Conservation (phyloP, 2,329 filamentous ascomycete genomes). For the Xylaria sp. region DNA sequence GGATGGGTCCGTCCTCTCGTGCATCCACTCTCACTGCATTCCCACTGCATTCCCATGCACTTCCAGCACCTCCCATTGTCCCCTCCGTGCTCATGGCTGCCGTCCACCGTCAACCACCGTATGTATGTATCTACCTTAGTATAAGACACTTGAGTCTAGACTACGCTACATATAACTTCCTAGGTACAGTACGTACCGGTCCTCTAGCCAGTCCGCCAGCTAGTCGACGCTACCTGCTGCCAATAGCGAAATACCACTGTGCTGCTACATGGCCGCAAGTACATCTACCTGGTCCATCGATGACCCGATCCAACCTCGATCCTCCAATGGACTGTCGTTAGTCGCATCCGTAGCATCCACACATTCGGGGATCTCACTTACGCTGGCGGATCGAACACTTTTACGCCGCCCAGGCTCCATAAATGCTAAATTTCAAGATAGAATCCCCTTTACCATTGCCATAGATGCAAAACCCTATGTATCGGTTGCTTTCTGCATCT, state of each 20-base stretch:
- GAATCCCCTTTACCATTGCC: constrained; percentile 43
- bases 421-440: constrained; percentile 39
- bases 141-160: too few species aligned
- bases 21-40: too few species aligned
- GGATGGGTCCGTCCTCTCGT: too few species aligned
- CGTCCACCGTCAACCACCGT: too few species aligned
- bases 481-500: constrained; percentile 34
- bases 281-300: constrained; percentile 15
- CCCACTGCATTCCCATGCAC: too few species aligned
- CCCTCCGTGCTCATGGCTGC: too few species aligned
- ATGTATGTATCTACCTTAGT: too few species aligned
- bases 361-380: constrained; percentile 42
- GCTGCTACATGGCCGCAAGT: constrained; percentile 9
- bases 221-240: not conserved
- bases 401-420: constrained; percentile 36
- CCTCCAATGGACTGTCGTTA: constrained; percentile 10
- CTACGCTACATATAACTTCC: too few species aligned
- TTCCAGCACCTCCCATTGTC: too few species aligned
- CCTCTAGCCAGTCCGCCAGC: not conserved
- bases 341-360: constrained; percentile 25
- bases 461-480: constrained; percentile 37
- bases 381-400: constrained; percentile 40
- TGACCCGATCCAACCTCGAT: constrained; percentile 20
- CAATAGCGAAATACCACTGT: not conserved
- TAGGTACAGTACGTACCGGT: not conserved